Evolutionary conservation across 345 rosid species (phyloP), one percentile per base, ranked within the genome.

Genomic region (Populus davidiana): DNA sequence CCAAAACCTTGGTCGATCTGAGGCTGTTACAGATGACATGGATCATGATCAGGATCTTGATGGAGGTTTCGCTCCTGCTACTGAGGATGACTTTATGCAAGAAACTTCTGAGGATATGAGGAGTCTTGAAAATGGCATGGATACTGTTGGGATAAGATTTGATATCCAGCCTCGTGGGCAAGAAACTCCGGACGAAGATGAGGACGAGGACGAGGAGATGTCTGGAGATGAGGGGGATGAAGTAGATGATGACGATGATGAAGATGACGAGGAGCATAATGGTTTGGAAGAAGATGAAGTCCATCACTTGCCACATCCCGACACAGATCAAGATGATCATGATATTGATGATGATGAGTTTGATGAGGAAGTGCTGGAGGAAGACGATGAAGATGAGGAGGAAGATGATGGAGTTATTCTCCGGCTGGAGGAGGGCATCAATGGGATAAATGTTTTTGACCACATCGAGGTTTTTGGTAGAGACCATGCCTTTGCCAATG

Each of bases 261-360:
- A 92, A 0, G 96, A 91, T 27, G 89, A 86, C 9, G 86, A 83
- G 80, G 97, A 87, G 9, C 91, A 85, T 74, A 85, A 88, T 88
- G 91, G 85, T 79, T 77, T 89, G 76, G 99, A 91, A 79, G 98
- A 87, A 80, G 99, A 90, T 84, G 97, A 90, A 85, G 96, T 87
- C 43, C 95, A 90, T 86, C 97, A 91, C 83, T 83, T 93, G 78
- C 88, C 99, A 73, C 99, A 89, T 83, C 91, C 90, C 74, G 98
- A 92, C 78, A 90, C 90, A 11, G 98, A 95, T 87, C 98, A 93
- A 83, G 99, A 95, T 85, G 99, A 93, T 79, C 97, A 92, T 85
- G 99, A 95, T 85, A 90, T 95, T 71, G 98, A 95, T 82, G 96
- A 90, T 84, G 96, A 91, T 78, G 96, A 90, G 75, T 90, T 90